Evolutionary conservation across 306 rosid genomes (phyloP), one percentile per base, ranked within the genome.

Genomic region (Sophora flavescens): DNA sequence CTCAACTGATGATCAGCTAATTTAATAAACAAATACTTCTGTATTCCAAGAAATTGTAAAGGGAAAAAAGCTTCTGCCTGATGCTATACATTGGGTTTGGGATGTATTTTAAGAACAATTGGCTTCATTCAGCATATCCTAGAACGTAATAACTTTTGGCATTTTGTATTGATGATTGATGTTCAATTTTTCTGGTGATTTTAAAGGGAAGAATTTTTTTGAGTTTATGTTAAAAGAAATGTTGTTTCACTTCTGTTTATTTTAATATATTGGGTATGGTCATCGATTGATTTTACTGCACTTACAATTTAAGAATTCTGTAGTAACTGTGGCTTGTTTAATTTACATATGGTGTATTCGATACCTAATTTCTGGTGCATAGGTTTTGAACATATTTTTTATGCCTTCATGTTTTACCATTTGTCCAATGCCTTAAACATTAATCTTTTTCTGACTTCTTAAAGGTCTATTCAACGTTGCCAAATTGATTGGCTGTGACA

Each of bases 381-480:
- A 28, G 16, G 6, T 35, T 69, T 74, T 63, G 44, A 26, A 62
- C 39, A 44, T 54, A 72, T 63, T n/a, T 67, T 53, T 38, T 42
- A 57, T 57, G 42, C 56, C 33, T 62, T 63, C 28, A 28, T 15
- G 16, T 77, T 57, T 70, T 70, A 28, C 69, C 30, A 80, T 61
- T 62, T 75, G 41, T 41, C 39, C 72, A 41, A 38, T 26, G 32
- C 48, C 68, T 63, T 59, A 63, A 8, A 59, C 13, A 13, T 22
- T 50, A 22, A 38, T 63, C 53, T 33, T 35, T 77, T 63, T 76
- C 36, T 53, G 74, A 63, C 77, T 65, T 62, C 78, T 84, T 88
- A 76, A 86, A 93, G 98, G 93, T 83, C 82, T 93, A 63, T 69
- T 50, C 32, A 88, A 82, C 52, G 93, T 84, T 44, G 88, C 97